A percentile compares a stretch with the other conserved stretches of the same genome.
Conservation (phyloP, 768 basidiomycete species). For the Piloderma croceum region DNA sequence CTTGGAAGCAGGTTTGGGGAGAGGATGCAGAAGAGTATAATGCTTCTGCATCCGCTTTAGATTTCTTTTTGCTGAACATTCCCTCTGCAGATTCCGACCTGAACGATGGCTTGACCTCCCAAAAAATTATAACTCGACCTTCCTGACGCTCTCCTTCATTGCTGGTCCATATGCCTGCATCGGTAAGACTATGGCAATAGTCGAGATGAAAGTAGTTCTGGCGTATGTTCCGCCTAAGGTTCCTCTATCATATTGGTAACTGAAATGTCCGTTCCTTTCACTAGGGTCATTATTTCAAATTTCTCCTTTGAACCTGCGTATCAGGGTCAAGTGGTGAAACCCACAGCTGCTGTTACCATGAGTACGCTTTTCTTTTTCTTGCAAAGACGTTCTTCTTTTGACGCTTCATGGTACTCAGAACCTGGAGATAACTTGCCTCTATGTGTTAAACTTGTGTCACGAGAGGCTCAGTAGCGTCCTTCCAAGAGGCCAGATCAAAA, state of each 20-base stretch:
- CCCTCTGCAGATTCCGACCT: slow-evolving; percentile 35
- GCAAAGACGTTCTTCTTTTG: not conserved
- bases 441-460: slow-evolving; percentile 21
- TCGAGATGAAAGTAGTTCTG: slow-evolving; percentile 45
- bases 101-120: slow-evolving; percentile 41
- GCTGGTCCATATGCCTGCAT: slow-evolving; percentile 43
- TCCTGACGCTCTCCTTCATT: slow-evolving; percentile 38
- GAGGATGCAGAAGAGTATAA: slow-evolving; percentile 45
- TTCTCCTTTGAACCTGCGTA: slow-evolving; percentile 42
- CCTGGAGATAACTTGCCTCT: slow-evolving; percentile 35
- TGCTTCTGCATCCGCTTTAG: not conserved
- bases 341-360: slow-evolving; percentile 43
- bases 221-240: slow-evolving; percentile 26
- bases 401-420: slow-evolving; percentile 16
- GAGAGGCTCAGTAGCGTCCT: too few species aligned
- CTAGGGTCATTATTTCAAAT: slow-evolving; percentile 35
- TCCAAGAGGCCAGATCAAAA: too few species aligned
- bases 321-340: slow-evolving; percentile 34
- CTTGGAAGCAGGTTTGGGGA: slow-evolving; percentile 46
- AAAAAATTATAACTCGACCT: slow-evolving; percentile 28
- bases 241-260: too few species aligned
- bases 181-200: slow-evolving; percentile 43
- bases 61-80: slow-evolving; percentile 1
- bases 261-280: too few species aligned
- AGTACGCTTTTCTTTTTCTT: slow-evolving; percentile 25